These are phyloP conservation scores for Tardiomyces depauwii DNA, from an alignment of 1,139 yeast genomes.

Conservation along the genomic window DNA sequence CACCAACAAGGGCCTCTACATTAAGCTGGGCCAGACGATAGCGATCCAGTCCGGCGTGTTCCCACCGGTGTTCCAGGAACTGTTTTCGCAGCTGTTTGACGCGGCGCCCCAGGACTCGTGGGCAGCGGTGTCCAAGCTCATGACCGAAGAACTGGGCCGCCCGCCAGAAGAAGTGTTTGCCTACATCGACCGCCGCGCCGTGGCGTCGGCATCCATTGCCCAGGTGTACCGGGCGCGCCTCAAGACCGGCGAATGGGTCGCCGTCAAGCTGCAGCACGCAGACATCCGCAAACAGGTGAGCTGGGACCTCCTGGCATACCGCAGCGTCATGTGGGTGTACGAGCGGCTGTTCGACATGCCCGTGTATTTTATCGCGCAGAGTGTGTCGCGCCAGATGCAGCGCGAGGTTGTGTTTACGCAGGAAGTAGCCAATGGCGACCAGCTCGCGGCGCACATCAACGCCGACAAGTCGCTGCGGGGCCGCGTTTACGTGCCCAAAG, in stretches of 20 bases:
- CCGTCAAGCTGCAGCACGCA: constrained; percentile 59
- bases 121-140: constrained; percentile 37
- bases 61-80: constrained; percentile 49
- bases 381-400: constrained; percentile 44
- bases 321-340: constrained; percentile 40
- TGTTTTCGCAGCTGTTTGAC: constrained; percentile 51
- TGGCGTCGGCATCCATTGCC: constrained; percentile 67
- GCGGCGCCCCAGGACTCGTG: constrained; percentile 61
- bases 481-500: constrained; percentile 43
- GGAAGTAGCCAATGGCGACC: constrained; percentile 43
- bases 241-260: constrained; percentile 44
- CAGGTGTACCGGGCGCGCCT: constrained; percentile 55
- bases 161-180: constrained; percentile 37
- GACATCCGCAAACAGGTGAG: constrained; percentile 45
- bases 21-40: constrained; percentile 66
- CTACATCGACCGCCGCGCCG: constrained; percentile 39
- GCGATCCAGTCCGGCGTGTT: constrained; percentile 61
- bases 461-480: constrained; percentile 26
- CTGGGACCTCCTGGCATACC: constrained; percentile 50
- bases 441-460: constrained; percentile 23
- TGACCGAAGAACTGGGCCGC: constrained; percentile 38
- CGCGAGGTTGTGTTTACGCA: constrained; percentile 51
- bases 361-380: constrained; percentile 42
- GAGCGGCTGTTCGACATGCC: constrained; percentile 55
- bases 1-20: constrained; percentile 58